Evolutionary conservation across 768 basidiomycete genomes (phyloP), one percentile per base, ranked within the genome.

Genomic region (Suillus paluster): DNA sequence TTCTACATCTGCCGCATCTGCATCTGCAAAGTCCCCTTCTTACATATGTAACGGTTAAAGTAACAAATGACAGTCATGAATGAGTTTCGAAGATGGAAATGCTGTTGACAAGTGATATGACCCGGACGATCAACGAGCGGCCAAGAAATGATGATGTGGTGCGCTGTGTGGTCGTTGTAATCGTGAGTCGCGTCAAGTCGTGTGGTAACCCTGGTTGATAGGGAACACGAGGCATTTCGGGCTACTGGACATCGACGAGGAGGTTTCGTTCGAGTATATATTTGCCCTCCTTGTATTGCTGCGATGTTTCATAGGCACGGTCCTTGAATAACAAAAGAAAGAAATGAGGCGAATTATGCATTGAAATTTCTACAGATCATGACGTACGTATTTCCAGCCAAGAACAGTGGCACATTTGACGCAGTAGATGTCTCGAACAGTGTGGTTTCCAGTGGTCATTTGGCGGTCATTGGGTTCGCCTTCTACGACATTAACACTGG

Each of bases 241-340:
- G 59, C 77, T 81, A 94, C 80, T 94, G 90, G 59, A 95, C 92
- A 70, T 95, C 92, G 68, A 88, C 83, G 70, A 94, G 89, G 70
- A 94, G 83, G 73, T 92, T 92, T 70, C 94, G 90, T 79, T 99
- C 97, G 65, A 99, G 91, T 74, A 99, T 99, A 77, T 87, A 97
- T 81, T 95, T 95, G 73, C 95, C 95, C 80, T 99, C 97, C 74
- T 99, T 99, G 83, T 99, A 99, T 77, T 91, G 94, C 84, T 99
- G 96, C 9, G 88, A 84, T 12, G 82, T 72, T 71, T 98, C 96
- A 72, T 88, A 97, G 17, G 97, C 97, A 60, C 87, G 87, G 75
- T 97, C 97, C 97, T 97, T 70, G 50, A n/a, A 54, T 56, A 21
- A 56, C 56, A 14, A 48, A 58, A 52, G 33, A 48, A 57, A 34